Conservation (phyloP, 139 green algal genomes). For the Micractinium sp. region DNA sequence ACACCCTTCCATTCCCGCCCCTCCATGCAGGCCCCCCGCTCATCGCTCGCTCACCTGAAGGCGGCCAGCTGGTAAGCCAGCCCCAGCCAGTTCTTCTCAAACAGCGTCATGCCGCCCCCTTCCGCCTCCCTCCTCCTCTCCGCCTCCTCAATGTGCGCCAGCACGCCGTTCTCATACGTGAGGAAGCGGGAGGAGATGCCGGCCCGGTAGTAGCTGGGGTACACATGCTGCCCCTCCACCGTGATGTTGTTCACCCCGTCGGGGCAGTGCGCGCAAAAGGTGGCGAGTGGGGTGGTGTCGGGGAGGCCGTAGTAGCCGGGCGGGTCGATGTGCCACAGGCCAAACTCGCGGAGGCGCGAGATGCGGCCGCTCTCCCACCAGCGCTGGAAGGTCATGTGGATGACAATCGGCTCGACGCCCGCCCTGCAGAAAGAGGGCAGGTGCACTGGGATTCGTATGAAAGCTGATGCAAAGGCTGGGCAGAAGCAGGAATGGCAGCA, state of each 20-base stretch:
- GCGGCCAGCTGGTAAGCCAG: constrained; percentile 5
- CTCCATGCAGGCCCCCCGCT: not conserved
- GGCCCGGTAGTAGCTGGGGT: no score
- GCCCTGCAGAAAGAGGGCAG: not conserved
- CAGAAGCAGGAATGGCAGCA: no score
- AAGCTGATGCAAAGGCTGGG: no score
- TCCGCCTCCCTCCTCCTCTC: not conserved
- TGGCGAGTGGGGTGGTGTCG: no score
- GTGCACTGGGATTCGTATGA: no score
- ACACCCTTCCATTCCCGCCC: not conserved
- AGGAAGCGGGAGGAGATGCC: not conserved
- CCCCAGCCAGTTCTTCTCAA: constrained; percentile 15
- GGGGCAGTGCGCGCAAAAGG: no score
- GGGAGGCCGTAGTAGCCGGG: not conserved
- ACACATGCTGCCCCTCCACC: no score
- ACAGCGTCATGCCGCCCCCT: not conserved
- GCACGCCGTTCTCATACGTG: not conserved
- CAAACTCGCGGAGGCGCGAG: not conserved
- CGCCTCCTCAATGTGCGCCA: not conserved
- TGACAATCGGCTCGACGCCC: not conserved
- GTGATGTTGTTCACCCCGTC: no score
- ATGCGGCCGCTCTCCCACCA: not conserved
- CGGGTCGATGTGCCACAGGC: constrained; percentile 1
- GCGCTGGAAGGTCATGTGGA: constrained; percentile 2
- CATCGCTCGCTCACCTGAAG: not conserved